Evolutionary conservation across 495 filamentous ascomycete species (phyloP).

Genomic region (Lasiosphaeria hispida): DNA sequence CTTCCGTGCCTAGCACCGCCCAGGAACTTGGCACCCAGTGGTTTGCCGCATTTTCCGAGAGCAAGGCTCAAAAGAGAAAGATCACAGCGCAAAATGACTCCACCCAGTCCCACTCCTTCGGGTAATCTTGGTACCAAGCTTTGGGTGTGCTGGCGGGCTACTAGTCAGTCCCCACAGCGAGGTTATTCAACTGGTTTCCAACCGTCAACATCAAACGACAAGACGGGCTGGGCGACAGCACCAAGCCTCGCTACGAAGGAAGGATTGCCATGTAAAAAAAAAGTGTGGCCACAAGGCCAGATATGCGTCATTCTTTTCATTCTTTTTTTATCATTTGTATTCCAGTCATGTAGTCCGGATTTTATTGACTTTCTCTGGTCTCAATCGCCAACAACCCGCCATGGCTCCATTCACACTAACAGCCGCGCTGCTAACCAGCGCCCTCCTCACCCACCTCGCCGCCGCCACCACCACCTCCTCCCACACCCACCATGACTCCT

Average conservation of each 20-base stretch:
- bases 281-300: neutral
- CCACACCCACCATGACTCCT: neutral
- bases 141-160: neutral
- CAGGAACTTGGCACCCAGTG: slow-evolving; percentile 9
- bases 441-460: neutral
- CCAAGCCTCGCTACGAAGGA: slow-evolving; percentile 2
- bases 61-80: neutral
- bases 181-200: no score
- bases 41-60: slow-evolving; percentile 6
- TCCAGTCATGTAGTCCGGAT: neutral
- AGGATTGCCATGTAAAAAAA: neutral
- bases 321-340: neutral
- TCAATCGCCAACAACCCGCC: neutral
- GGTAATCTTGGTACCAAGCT: slow-evolving; percentile 12
- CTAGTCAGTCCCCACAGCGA: neutral
- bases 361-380: neutral
- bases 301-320: neutral
- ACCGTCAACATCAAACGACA: slow-evolving; percentile 13
- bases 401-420: no score
- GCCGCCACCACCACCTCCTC: neutral
- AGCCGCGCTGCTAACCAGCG: neutral
- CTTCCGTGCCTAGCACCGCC: slow-evolving; percentile 5
- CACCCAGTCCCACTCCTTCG: no score
- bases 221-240: slow-evolving; percentile 13
- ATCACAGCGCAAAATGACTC: neutral